phyloP scores from a whole-genome alignment of 306 rosid species.

The Betula pendula region DNA sequence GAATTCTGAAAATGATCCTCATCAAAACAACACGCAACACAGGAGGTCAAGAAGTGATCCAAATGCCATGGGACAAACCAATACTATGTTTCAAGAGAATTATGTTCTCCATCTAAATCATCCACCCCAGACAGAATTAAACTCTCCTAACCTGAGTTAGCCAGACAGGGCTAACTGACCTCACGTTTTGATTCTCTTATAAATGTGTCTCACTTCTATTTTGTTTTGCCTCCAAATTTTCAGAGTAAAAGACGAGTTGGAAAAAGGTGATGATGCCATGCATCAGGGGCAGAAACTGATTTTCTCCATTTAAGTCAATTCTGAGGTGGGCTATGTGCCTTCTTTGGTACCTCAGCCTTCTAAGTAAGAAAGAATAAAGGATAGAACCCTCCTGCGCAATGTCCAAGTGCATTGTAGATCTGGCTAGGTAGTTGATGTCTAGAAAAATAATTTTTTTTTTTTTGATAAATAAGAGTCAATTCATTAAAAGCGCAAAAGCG shows the following conservation, averaged over 20 bases:
- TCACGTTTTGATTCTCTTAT: no score
- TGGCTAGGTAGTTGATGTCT: neutral
- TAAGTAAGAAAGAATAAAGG: neutral
- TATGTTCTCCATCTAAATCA: neutral
- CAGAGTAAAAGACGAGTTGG: neutral
- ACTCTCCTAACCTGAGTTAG: no score
- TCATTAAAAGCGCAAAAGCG: no score
- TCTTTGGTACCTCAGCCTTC: neutral
- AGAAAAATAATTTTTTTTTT: neutral
- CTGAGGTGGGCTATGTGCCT: neutral
- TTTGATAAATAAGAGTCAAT: no score
- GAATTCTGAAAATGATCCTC: neutral
- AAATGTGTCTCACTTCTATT: neutral
- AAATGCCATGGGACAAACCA: neutral
- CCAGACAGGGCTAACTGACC: neutral
- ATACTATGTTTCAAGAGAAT: neutral
- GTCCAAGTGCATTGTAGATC: neutral
- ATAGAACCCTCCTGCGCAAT: neutral
- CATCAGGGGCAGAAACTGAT: neutral
- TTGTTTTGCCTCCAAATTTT: neutral
- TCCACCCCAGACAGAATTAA: neutral
- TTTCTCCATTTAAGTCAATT: neutral
- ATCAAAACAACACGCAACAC: conserved; percentile 4
- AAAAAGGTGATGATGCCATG: neutral
- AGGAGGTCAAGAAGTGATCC: neutral